Evolutionary conservation across 2,329 filamentous ascomycete genomes (phyloP).

Genomic region (Ilyonectria robusta): DNA sequence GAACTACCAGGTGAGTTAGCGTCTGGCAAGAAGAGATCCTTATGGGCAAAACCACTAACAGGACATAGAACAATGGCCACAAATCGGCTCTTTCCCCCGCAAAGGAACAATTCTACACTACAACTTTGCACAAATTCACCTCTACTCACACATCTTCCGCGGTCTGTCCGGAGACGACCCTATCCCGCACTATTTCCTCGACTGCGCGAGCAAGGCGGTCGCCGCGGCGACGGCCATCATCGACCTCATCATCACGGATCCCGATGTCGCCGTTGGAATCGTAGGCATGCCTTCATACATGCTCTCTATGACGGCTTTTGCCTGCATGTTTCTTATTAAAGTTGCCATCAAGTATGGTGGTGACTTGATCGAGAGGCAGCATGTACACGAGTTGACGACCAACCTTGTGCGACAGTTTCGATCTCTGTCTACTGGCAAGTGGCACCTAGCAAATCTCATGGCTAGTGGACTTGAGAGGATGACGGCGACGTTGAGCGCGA

Average conservation of each 20-base stretch:
- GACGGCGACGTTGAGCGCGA: constrained; percentile 38
- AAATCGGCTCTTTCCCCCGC: constrained; percentile 57
- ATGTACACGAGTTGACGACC: constrained; percentile 56
- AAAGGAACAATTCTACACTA: constrained; percentile 59
- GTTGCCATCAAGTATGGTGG: constrained; percentile 60
- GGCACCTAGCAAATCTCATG: constrained; percentile 65
- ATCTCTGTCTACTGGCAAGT: constrained; percentile 58
- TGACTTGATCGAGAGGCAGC: constrained; percentile 57
- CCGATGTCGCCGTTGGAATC: constrained; percentile 57
- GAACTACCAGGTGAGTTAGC: constrained; percentile 48
- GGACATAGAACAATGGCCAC: constrained; percentile 53
- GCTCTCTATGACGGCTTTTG: constrained; percentile 67
- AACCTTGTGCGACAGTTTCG: constrained; percentile 59
- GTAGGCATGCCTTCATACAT: constrained; percentile 65
- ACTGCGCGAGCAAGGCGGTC: constrained; percentile 52
- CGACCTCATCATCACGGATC: constrained; percentile 59
- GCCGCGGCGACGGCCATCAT: constrained; percentile 60
- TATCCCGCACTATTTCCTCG: constrained; percentile 53
- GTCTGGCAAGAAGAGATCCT: accelerated
- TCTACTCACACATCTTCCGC: constrained; percentile 59
- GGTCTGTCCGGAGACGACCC: constrained; percentile 53
- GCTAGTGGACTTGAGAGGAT: constrained; percentile 62
- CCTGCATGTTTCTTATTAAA: constrained; percentile 66
- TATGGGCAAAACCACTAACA: constrained; percentile 13
- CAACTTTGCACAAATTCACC: constrained; percentile 59